Base-by-base conservation (phyloP, 2,329 filamentous ascomycete species). In the Rhinocladiella mackenziei region DNA sequence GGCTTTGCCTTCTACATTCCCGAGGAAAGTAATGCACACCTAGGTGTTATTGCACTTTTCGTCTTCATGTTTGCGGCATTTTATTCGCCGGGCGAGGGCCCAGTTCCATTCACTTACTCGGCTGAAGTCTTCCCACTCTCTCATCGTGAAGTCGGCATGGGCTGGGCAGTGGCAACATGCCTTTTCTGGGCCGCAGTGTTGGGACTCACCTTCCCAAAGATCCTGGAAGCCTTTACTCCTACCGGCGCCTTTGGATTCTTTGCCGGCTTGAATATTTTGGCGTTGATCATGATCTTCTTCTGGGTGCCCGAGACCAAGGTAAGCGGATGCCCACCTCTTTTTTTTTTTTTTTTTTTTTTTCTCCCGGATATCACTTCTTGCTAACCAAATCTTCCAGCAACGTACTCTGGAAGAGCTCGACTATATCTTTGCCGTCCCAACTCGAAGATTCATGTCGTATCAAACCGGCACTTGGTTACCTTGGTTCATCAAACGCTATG, bases 231-330 rank as follows among this genome's bases (percentile, higher is more conserved):
- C 4, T 63, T 77, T 47, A 67, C 59, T 2, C 62, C 70, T 0
- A 60, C 60, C 2, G 72, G 71, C 2, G 72, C 75, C 0, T 80
- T 81, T 50, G 71, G 75, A 6, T 77, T 81, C 58, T 82, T 81
- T 38, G 60, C 60, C 1, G 68, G 62, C 1, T 59, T 75, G 13
- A 74, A 74, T 50, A 32, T 74, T 2, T 33, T 74, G 2, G 70
- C 71, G 0, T 67, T 71, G n/a, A 48, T 68, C 3, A 60, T 73
- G 17, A 66, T 74, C 3, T 71, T 72, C 53, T 56, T 73, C n/a
- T 53, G 51, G 25, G 47, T 57, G 49, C 59, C 14, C 49, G 66
- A 57, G 65, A 60, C 58, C 13, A 59, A 57, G 49, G 48, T 32
- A 46, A 41, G 17, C 6, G n/a, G n/a, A n/a, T n/a, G n/a, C n/a